Evolutionary conservation across 257 asterid species (phyloP).

Genomic region (Salvia hispanica): DNA sequence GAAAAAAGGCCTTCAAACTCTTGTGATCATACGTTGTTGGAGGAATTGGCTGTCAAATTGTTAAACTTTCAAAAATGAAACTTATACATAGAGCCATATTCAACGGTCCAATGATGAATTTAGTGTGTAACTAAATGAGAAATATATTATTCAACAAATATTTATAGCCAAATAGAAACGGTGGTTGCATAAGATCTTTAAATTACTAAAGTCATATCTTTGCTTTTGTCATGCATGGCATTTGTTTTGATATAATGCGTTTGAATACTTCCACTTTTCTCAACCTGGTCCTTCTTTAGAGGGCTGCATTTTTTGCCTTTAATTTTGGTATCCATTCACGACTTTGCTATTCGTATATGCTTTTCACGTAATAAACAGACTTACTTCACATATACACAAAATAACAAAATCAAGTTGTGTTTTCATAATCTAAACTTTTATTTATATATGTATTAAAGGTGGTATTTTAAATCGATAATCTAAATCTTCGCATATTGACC

Average conservation of each 20-base stretch:
- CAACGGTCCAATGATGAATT: neutral
- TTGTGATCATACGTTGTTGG: neutral
- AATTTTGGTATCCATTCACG: conserved; percentile 4
- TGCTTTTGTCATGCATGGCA: conserved; percentile 21
- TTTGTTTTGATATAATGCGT: conserved; percentile 9
- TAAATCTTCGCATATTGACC: too few species aligned
- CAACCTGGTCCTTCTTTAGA: neutral
- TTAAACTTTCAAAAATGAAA: neutral
- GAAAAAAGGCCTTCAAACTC: neutral
- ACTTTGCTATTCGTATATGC: neutral
- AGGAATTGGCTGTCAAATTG: neutral
- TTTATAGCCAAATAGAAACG: conserved; percentile 8
- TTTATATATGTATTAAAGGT: too few species aligned
- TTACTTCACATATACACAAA: neutral
- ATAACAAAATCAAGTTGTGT: too few species aligned
- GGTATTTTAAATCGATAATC: too few species aligned
- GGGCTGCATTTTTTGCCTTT: neutral
- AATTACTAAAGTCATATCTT: conserved; percentile 18
- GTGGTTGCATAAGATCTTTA: conserved; percentile 21
- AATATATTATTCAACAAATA: neutral
- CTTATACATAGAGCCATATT: neutral
- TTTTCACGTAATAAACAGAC: neutral
- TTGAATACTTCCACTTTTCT: neutral
- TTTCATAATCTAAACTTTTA: too few species aligned
- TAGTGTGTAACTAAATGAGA: neutral